A percentile compares a stretch with the other conserved stretches of the same genome.
phyloP scores from a whole-genome alignment of 345 rosid genomes.

The Geranium rotundifolium region DNA sequence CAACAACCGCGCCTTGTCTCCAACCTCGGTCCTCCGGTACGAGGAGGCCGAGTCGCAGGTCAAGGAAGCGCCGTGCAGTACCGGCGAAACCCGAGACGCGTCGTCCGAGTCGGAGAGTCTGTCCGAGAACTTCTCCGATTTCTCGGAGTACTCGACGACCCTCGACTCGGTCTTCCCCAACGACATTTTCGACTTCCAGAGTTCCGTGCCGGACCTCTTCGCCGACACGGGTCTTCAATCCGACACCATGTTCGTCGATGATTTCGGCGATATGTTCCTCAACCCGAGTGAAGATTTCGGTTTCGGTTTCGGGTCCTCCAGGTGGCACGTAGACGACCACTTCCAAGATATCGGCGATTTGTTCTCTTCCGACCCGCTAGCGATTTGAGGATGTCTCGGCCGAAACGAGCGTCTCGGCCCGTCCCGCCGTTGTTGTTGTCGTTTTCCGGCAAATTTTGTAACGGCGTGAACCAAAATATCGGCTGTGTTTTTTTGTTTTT shows the following conservation, averaged over 20 bases:
- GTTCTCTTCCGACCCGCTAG: not conserved
- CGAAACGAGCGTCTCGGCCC: not conserved
- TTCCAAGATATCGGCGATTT: not conserved
- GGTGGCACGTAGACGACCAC: not conserved
- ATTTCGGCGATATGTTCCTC: conserved; percentile 16
- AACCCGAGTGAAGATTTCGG: conserved; percentile 24
- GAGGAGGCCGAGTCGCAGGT: conserved; percentile 25
- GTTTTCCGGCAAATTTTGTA: not conserved
- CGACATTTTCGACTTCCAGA: conserved; percentile 43
- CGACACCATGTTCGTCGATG: conserved; percentile 21
- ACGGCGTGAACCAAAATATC: not conserved
- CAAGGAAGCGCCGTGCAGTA: conserved; percentile 1
- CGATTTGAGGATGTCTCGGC: not conserved
- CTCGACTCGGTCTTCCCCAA: conserved; percentile 18
- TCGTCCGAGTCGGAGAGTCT: conserved; percentile 19
- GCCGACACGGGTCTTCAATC: conserved; percentile 17
- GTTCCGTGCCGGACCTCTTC: conserved; percentile 32
- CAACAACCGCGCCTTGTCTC: conserved; percentile 26
- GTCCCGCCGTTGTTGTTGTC: not conserved
- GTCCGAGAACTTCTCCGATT: conserved; percentile 14
- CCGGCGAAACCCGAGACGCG: not conserved
- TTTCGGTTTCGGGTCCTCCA: conserved; percentile 18
- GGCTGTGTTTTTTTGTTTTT: not conserved
- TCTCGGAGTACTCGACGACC: conserved; percentile 19
- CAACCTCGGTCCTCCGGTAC: conserved; percentile 68